A percentile compares a stretch with the other conserved stretches of the same genome.
Conservation (phyloP, 179 eudicot genomes). For the Gypsophila paniculata region DNA sequence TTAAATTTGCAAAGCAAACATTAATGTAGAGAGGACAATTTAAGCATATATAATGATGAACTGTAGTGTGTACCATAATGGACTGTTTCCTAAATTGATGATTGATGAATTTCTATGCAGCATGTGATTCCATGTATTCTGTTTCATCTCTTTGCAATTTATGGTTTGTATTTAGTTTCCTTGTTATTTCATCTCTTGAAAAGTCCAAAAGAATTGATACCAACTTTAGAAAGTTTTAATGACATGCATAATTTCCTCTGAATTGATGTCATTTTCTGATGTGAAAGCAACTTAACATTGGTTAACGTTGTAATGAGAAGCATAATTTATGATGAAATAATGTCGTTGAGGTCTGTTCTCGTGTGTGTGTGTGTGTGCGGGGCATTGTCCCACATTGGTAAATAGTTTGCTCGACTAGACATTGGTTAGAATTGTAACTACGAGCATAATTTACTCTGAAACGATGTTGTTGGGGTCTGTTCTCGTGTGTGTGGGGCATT, state of each 20-base stretch:
- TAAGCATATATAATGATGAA: background rate
- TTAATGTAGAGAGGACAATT: background rate
- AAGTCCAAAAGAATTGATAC: conserved; percentile 9
- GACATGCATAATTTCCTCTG: background rate
- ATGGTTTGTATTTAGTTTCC: background rate
- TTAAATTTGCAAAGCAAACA: background rate
- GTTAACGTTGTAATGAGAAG: no score
- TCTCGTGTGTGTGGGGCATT: no score
- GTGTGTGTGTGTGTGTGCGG: no score
- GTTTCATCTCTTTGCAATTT: background rate
- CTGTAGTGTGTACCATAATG: background rate
- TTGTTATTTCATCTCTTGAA: background rate
- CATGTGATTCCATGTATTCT: conserved; percentile 2
- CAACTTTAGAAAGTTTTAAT: background rate
- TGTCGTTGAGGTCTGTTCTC: no score
- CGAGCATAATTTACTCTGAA: background rate
- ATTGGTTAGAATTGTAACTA: background rate
- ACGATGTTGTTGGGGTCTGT: no score
- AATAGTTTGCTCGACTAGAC: no score
- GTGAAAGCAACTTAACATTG: background rate
- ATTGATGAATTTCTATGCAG: background rate
- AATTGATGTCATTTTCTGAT: background rate
- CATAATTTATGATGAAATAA: no score
- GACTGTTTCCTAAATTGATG: background rate
- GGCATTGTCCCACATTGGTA: no score